Base-by-base conservation (phyloP, 2,329 filamentous ascomycete species). In the Talaromyces albobiverticillius region DNA sequence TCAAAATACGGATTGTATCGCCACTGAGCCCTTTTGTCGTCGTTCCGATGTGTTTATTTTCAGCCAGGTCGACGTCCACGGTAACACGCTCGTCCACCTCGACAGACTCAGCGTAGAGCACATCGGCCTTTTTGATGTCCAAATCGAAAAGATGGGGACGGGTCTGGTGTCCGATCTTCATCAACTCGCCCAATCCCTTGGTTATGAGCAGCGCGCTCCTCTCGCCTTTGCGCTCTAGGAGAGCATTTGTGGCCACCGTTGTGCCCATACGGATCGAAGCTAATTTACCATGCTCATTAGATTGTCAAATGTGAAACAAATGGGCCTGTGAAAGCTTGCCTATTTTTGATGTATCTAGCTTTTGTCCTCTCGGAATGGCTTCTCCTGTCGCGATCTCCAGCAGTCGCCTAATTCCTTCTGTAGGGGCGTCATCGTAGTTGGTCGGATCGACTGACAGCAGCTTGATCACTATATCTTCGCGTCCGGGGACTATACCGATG, bases 11-110 rank as follows among this genome's bases (percentile, higher is more conserved):
- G 20, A 93, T 85, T 0, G 86, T 80, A 71, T 93, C 89, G 14
- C 87, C 87, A 3, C 85, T 89, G 34, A 90, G 71, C 4, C 88
- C 88, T 64, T 80, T 67, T 26, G 85, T 79, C 0, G 76, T 76
- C 50, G 46, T 20, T 18, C 4, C 61, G 62, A 9, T 84, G 73
- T 0, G 84, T 84, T 53, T 81, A 73, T 23, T 73, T 75, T 53
- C 89, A 78, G 62, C 96, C 91, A 0, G 90, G 89, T 63, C 95
- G 95, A 67, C 95, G 90, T 67, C 96, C 90, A 96, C 75, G 0
- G 91, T 95, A 4, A 96, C 90, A 36, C 92, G 79, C 78, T 96
- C 92, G 57, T 95, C 88, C 36, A 96, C 80, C 74, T 96, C 91
- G 16, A 96, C 78, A 0, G 96, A 90, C 43, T 79, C 79, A 65